These are phyloP conservation scores for Penstemon davidsonii DNA, from an alignment of 257 asterid species.

Conservation along the genomic window DNA sequence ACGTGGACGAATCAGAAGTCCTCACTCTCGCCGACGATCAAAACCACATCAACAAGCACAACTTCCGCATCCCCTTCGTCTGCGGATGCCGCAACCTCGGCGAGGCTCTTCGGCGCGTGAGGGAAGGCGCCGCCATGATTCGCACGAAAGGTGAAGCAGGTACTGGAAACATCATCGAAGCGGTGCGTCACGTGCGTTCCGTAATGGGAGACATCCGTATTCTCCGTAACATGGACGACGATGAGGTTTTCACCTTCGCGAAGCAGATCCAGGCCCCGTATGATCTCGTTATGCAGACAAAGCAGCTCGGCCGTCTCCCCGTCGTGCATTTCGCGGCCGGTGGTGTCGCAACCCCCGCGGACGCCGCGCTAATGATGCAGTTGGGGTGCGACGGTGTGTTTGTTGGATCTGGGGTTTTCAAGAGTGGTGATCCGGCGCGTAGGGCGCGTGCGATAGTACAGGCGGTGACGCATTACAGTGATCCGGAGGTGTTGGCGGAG, in stretches of 20 bases:
- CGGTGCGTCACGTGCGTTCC: conserved; percentile 90
- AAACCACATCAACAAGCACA: conserved; percentile 85
- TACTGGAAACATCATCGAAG: conserved; percentile 81
- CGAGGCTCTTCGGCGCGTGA: conserved; percentile 82
- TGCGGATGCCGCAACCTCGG: conserved; percentile 95
- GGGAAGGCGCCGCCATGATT: conserved; percentile 95
- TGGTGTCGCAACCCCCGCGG: conserved; percentile 63
- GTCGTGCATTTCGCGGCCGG: conserved; percentile 63
- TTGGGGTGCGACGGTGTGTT: conserved; percentile 60
- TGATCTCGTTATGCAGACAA: conserved; percentile 15
- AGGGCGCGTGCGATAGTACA: conserved; percentile 61
- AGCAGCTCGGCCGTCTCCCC: conserved; percentile 48
- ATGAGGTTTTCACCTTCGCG: conserved; percentile 81
- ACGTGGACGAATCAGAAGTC: conserved; percentile 88
- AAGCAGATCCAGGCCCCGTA: conserved; percentile 51
- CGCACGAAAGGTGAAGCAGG: conserved; percentile 96
- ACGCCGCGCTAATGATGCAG: conserved; percentile 64
- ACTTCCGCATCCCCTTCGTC: conserved; percentile 91
- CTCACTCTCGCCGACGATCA: conserved; percentile 80
- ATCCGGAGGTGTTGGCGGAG: conserved; percentile 52
- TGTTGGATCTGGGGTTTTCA: conserved; percentile 58
- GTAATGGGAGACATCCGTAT: conserved; percentile 83
- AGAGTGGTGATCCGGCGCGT: conserved; percentile 60
- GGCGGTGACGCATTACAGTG: conserved; percentile 61
- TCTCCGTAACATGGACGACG: conserved; percentile 84